Conservation (phyloP, 2,329 filamentous ascomycete genomes). For the Trichoderma harzianum region DNA sequence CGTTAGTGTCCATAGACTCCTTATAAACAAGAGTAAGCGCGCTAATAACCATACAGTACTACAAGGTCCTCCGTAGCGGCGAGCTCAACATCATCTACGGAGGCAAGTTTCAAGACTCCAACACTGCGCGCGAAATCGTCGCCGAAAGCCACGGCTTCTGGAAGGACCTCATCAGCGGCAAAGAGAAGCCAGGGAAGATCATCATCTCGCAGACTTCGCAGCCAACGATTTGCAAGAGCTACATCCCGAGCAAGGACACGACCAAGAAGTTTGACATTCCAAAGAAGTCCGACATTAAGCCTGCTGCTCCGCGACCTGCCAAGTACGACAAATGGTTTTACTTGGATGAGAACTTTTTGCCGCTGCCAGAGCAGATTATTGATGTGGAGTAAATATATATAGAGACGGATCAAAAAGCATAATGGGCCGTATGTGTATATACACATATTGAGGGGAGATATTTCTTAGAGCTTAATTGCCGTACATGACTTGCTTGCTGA, state of each 20-base stretch:
- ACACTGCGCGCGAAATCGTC: constrained; percentile 31
- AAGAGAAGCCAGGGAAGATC: constrained; percentile 36
- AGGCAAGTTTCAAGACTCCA: constrained; percentile 35
- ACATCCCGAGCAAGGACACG: constrained; percentile 31
- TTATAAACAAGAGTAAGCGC: background rate
- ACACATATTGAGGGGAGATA: background rate
- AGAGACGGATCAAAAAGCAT: background rate
- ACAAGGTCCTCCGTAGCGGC: constrained; percentile 39
- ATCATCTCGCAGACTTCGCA: constrained; percentile 41
- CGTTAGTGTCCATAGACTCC: constrained; percentile 24
- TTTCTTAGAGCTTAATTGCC: background rate
- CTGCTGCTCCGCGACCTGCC: constrained; percentile 30
- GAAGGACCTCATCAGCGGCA: constrained; percentile 38
- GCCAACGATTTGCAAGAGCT: constrained; percentile 31
- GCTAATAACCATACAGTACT: constrained; percentile 30
- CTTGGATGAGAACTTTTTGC: constrained; percentile 32
- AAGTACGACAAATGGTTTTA: constrained; percentile 39
- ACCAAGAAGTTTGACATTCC: constrained; percentile 33
- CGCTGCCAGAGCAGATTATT: constrained; percentile 24
- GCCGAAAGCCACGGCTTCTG: constrained; percentile 38
- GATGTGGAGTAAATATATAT: background rate
- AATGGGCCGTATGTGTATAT: background rate
- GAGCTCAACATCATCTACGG: constrained; percentile 36
- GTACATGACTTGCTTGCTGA: background rate
- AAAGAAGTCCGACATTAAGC: constrained; percentile 27